Percentiles rank a stretch among this genome's conserved stretches.
Evolutionary conservation across 1,139 yeast species (phyloP).

Genomic region (Tardiomyces depauwii): DNA sequence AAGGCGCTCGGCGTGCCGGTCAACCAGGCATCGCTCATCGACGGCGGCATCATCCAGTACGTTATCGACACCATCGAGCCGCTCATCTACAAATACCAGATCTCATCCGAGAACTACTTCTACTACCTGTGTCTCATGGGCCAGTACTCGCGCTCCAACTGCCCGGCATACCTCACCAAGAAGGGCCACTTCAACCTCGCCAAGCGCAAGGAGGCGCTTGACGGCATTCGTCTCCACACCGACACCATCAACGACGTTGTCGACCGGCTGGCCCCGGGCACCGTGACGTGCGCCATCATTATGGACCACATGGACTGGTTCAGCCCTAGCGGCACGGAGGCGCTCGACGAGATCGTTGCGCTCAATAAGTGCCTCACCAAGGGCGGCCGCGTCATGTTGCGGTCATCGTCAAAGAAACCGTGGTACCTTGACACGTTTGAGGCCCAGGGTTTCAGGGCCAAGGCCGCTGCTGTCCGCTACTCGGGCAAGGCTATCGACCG

Average conservation of each 20-base stretch:
- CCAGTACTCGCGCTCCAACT: slow-evolving; percentile 47
- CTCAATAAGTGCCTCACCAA: slow-evolving; percentile 49
- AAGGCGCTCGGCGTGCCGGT: slow-evolving; percentile 81
- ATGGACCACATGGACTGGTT: slow-evolving; percentile 96
- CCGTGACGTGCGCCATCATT: slow-evolving; percentile 65
- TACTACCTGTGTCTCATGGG: slow-evolving; percentile 62
- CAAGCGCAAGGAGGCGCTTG: slow-evolving; percentile 30
- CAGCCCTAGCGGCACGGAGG: slow-evolving; percentile 53
- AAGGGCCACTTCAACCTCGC: slow-evolving; percentile 44
- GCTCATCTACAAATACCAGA: slow-evolving; percentile 46
- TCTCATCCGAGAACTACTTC: slow-evolving; percentile 66
- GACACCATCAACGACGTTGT: slow-evolving; percentile 70
- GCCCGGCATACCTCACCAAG: slow-evolving; percentile 64
- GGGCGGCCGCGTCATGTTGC: slow-evolving; percentile 64
- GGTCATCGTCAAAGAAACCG: slow-evolving; percentile 64
- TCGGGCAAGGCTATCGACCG: slow-evolving; percentile 61
- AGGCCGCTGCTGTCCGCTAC: slow-evolving; percentile 56
- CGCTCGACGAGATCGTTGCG: slow-evolving; percentile 54
- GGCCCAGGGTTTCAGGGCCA: slow-evolving; percentile 51
- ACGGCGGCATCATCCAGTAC: slow-evolving; percentile 54
- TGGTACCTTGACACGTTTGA: slow-evolving; percentile 71
- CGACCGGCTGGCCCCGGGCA: slow-evolving; percentile 46
- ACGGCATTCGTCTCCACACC: slow-evolving; percentile 65
- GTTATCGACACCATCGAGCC: slow-evolving; percentile 75
- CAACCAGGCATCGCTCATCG: slow-evolving; percentile 75